Conservation (phyloP, 106 monocot species). For the Dendrobium catenatum region DNA sequence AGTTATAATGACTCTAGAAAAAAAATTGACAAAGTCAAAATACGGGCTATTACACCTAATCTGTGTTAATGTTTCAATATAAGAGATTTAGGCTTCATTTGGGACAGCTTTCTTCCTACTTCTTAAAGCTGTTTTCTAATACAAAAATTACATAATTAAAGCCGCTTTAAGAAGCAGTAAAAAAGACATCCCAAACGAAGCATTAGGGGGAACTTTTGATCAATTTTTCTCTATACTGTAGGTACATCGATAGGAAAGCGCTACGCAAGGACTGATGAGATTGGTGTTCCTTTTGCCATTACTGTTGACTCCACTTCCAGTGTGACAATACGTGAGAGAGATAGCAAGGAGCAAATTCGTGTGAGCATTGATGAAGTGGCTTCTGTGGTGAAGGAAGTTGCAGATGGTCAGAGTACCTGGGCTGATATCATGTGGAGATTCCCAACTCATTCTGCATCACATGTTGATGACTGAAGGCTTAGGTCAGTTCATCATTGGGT, state of each 20-base stretch:
- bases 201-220: neutral
- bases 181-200: too few relatives aligned
- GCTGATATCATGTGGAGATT: constrained; percentile 78
- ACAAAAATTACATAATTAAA: too few relatives aligned
- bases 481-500: neutral
- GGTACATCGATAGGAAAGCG: constrained; percentile 93
- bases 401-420: constrained; percentile 88
- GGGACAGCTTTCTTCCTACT: too few relatives aligned
- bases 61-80: neutral
- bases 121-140: too few relatives aligned
- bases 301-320: constrained; percentile 61
- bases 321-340: constrained; percentile 84
- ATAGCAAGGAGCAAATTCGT: constrained; percentile 89
- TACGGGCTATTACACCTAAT: neutral
- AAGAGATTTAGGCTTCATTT: neutral
- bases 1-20: too few relatives aligned
- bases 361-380: constrained; percentile 77
- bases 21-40: too few relatives aligned
- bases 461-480: constrained; percentile 4
- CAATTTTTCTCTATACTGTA: constrained; percentile 10
- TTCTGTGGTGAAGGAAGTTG: constrained; percentile 68
- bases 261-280: constrained; percentile 22
- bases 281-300: constrained; percentile 40
- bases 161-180: too few relatives aligned
- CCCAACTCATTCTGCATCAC: constrained; percentile 31